phyloP scores from a whole-genome alignment of 73 alveolate species.

The Halteria grandinella region DNA sequence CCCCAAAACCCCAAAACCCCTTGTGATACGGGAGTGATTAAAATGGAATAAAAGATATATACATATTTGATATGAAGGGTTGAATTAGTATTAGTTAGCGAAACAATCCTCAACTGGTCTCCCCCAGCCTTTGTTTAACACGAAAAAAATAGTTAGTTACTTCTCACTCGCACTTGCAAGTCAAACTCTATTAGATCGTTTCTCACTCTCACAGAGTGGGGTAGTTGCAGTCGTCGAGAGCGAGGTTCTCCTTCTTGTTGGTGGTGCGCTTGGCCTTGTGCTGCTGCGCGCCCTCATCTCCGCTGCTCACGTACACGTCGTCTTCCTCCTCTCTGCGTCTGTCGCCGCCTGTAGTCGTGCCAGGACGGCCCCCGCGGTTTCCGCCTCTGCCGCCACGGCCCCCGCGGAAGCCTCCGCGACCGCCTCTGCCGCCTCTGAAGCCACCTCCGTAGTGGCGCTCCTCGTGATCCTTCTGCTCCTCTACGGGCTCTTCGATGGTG shows the following conservation, averaged over 20 bases:
- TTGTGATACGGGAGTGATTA: too few species aligned
- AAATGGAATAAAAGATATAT: too few species aligned
- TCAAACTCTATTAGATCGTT: too few species aligned
- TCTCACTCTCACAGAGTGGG: conserved; percentile 1
- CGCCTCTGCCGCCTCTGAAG: conserved; percentile 33
- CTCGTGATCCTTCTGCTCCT: background rate
- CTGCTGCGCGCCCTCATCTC: background rate
- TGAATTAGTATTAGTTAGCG: too few species aligned
- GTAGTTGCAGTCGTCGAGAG: conserved; percentile 21
- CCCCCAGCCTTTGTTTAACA: too few species aligned
- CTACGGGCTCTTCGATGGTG: background rate
- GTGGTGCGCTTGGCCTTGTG: background rate
- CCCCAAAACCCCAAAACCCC: too few species aligned
- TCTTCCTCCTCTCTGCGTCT: conserved; percentile 28
- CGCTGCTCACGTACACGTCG: conserved; percentile 8
- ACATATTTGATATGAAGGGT: too few species aligned
- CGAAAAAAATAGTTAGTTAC: too few species aligned
- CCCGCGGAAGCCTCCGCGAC: conserved; percentile 46
- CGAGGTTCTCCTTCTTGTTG: conserved; percentile 34
- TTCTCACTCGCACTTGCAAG: too few species aligned
- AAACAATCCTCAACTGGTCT: too few species aligned
- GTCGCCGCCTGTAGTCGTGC: background rate
- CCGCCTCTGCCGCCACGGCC: conserved; percentile 38
- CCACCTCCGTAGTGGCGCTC: conserved; percentile 13
- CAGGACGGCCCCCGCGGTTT: conserved; percentile 11